Base-by-base conservation (phyloP, 441 rosid genomes). In the Breynia disticha region DNA sequence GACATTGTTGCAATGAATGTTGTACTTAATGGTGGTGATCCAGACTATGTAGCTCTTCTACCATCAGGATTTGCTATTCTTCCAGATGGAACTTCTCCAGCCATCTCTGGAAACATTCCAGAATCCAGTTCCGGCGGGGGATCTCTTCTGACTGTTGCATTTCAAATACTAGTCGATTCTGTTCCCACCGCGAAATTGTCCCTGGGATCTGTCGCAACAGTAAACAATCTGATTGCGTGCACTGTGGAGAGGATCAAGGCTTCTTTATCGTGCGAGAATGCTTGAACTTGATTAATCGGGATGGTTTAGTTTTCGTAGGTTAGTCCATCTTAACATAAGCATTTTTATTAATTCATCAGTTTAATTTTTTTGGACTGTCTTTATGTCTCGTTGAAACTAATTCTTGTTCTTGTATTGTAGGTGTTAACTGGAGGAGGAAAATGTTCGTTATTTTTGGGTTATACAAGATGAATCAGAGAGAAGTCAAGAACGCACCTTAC, bases 401-500 rank as follows among this genome's bases (percentile, higher is more conserved):
- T 18, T 24, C 35, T 39, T 15, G 9, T 19, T 11, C 3, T 24
- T 28, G 2, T 48, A 28, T 28, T 52, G 45, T 49, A 35, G 61
- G 18, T 46, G 14, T 28, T 52, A 46, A 11, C 47, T 28, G 39
- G 49, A 54, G 57, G 7, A 55, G 57, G 43, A 48, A 52, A 52
- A 54, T 43, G 55, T 28, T 41, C 49, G 18, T 60, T 58, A 22
- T 55, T 60, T 59, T 56, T 52, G 61, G 49, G 46, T 53, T 46
- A 32, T 42, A 66, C 63, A 61, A 16, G 37, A 59, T 15, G 56
- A 18, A 12, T 37, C 39, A 49, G 71, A 72, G 79, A 70, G 76
- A 64, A 84, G 96, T 87, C 95, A 84, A 90, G 89, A 87, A 74
- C 98, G 96, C 84, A 81, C 95, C 94, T 76, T 67, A 17, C 38